A percentile compares a stretch with the other conserved stretches of the same genome.
Conservation (phyloP, 2,329 filamentous ascomycete species). For the Sarocladium brachiariae region DNA sequence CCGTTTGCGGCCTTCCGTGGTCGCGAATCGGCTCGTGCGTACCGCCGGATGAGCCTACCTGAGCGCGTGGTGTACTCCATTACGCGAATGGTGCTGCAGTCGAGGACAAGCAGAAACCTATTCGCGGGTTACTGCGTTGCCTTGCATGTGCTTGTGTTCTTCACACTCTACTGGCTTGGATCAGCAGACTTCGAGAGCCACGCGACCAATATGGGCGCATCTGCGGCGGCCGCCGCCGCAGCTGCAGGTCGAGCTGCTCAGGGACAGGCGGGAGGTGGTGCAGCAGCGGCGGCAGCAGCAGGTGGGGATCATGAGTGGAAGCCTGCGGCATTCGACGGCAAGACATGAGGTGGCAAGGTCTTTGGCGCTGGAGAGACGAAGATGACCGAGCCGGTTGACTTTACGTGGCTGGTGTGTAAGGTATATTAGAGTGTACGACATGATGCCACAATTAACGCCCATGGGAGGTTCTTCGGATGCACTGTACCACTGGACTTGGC, state of each 20-base stretch:
- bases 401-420: background rate
- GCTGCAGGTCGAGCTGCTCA: conserved; percentile 31
- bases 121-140: conserved; percentile 90
- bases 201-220: conserved; percentile 47
- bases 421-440: background rate
- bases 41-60: conserved; percentile 86
- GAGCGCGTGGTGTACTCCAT: conserved; percentile 87
- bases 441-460: background rate
- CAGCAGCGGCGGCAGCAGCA: conserved; percentile 23
- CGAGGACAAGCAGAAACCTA: conserved; percentile 81
- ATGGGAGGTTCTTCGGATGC: background rate
- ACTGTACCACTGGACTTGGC: background rate
- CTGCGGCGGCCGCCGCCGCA: conserved; percentile 36
- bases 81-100: conserved; percentile 84
- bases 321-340: conserved; percentile 50
- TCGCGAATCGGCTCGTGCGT: conserved; percentile 83
- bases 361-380: background rate
- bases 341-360: conserved; percentile 18
- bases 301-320: conserved; percentile 43
- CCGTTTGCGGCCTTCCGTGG: conserved; percentile 94
- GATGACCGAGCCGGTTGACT: background rate
- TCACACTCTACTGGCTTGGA: conserved; percentile 79
- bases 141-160: conserved; percentile 80
- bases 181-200: conserved; percentile 58
- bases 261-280: conserved; percentile 19